Evolutionary conservation across 1,139 yeast genomes (phyloP).

Genomic region (Saccharomyces hybrid): DNA sequence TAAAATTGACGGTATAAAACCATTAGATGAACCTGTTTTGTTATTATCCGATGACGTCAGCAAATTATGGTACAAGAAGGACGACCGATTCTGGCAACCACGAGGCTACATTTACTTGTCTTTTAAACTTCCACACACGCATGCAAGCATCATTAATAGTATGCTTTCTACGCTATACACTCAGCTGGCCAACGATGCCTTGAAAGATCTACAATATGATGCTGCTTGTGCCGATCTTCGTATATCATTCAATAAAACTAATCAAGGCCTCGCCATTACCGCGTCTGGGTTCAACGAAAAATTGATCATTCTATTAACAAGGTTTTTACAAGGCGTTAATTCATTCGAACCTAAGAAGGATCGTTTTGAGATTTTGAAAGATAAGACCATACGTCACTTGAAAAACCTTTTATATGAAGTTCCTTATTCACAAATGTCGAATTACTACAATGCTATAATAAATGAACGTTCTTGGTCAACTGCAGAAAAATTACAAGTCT

Average conservation of each 20-base stretch:
- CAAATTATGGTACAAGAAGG: constrained; percentile 82
- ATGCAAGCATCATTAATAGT: constrained; percentile 47
- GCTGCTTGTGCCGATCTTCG: constrained; percentile 77
- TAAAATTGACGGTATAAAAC: constrained; percentile 35
- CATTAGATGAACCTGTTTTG: constrained; percentile 42
- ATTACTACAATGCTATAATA: constrained; percentile 51
- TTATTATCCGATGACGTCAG: constrained; percentile 37
- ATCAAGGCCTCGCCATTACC: constrained; percentile 64
- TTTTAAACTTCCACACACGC: constrained; percentile 60
- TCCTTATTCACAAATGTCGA: constrained; percentile 70
- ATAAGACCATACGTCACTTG: constrained; percentile 52
- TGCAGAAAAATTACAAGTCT: constrained; percentile 51
- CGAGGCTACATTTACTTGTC: constrained; percentile 64
- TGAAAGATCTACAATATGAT: constrained; percentile 69
- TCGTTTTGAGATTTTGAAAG: constrained; percentile 62
- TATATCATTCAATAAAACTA: constrained; percentile 49
- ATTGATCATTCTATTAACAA: constrained; percentile 51
- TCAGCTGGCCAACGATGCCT: constrained; percentile 65
- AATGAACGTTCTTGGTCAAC: constrained; percentile 65
- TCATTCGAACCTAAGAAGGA: constrained; percentile 46
- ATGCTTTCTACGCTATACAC: constrained; percentile 55
- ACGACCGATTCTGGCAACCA: constrained; percentile 84
- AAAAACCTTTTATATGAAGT: constrained; percentile 65
- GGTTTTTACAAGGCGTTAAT: constrained; percentile 48
- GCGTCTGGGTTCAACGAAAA: constrained; percentile 83